Base-by-base conservation (phyloP, 2,329 filamentous ascomycete species). In the Neoarthrinium moseri region DNA sequence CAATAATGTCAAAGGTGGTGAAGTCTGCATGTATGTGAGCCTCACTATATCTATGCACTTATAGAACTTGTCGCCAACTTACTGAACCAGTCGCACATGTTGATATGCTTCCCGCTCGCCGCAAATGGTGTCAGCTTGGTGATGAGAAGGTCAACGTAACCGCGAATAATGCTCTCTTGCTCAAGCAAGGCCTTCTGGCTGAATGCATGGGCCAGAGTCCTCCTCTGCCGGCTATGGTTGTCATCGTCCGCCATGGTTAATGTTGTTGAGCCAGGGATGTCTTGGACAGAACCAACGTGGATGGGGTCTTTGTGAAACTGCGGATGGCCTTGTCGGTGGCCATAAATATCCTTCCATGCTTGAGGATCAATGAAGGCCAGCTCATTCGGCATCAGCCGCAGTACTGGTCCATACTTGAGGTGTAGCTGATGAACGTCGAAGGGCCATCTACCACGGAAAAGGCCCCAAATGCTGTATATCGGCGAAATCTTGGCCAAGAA, bases 311-410 rank as follows among this genome's bases (percentile, higher is more conserved):
- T 68, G 23, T 51, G 40, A 30, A 67, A 56, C 45, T 68, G 64
- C 10, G 47, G 45, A 17, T 52, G 52, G 13, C 57, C 56, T 7
- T 53, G 54, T 37, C 62, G 61, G 51, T 69, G 65, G 32, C 68
- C 66, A 51, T 68, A 69, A 39, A 71, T 69, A 37, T 71, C 68
- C 41, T 58, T 60, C 66, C 66, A 71, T 2, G 67, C 67, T 29
- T 62, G 55, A 0, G 64, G 51, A 65, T 67, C 48, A 22, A 56
- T 59, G 51, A 66, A 75, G 3, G 65, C 64, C 26, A 75, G 59
- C 52, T 74, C 69, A 39, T 67, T 59, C 4, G 72, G 71, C 4
- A 60, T 57, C 24, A 72, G 54, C 4, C 72, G 67, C 12, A 75
- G 65, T 3, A 71, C 58, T 1, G 60, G 54, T 5, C 72, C 72